Evolutionary conservation across 768 basidiomycete genomes (phyloP), one percentile per base, ranked within the genome.

Genomic region (Kwoniella shandongensis): DNA sequence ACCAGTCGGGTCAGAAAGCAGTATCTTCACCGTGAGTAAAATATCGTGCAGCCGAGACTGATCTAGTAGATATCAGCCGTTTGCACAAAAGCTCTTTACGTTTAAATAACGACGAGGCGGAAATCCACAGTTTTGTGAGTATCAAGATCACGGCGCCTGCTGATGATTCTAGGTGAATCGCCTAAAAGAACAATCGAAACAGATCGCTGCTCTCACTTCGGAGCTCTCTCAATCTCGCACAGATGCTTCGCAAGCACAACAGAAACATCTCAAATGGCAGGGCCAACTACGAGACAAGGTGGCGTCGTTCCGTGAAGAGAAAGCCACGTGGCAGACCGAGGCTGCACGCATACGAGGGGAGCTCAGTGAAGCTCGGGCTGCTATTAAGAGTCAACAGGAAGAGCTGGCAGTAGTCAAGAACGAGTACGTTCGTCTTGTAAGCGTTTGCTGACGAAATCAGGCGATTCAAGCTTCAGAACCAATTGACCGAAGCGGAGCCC

Each of bases 211-310:
- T 11, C 59, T 73, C 7, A 64, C 59, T 8, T 58, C 60, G 22
- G 86, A 89, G 59, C 79, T 92, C 29, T 84, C 81, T 44, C 85
- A 86, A 42, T 84, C 90, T 60, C 88, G 86, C 58, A 81, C 82
- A 32, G 86, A 88, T 63, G 85, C 88, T 0, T 81, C 84, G 1
- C 83, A 82, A 13, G 83, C 86, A 2, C 89, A 89, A 70, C 83
- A 84, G 59, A 87, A 88, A 65, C 89, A 88, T 68, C 83, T 84
- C 2, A 88, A 90, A 55, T 93, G 89, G 87, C 89, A 89, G 63
- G 81, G 79, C 3, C 85, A 89, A 57, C 76, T 92, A n/a, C 85
- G 88, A 68, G 84, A 85, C 56, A 88, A 87, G 72, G 78, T 91
- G 54, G 83, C 81, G 52, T 84, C 84, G 46, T 80, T 89, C 46